These are phyloP conservation scores for Paramyrothecium sp. DNA, from an alignment of 2,329 filamentous ascomycete genomes.

Conservation along the genomic window DNA sequence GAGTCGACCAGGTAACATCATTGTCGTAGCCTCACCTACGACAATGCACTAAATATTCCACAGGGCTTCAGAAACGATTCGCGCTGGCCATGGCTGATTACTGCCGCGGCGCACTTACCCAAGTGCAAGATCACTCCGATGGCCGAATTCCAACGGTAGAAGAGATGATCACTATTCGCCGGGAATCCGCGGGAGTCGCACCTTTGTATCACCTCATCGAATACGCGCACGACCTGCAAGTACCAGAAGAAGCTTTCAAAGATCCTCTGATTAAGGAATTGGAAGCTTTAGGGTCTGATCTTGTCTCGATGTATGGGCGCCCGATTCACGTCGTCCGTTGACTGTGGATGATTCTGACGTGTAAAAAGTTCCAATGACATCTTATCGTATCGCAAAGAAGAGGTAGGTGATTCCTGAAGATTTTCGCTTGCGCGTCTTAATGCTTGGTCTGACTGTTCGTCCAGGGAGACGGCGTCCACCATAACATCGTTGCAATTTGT, in stretches of 20 bases:
- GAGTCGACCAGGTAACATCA: not conserved
- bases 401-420: slow-evolving; percentile 8
- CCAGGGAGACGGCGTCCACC: slow-evolving; percentile 13
- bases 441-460: not conserved
- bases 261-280: slow-evolving; percentile 14
- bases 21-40: not conserved
- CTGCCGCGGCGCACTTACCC: slow-evolving; percentile 12
- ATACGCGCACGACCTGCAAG: slow-evolving; percentile 13
- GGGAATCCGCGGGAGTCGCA: slow-evolving; percentile 12
- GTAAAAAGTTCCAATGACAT: slow-evolving; percentile 16
- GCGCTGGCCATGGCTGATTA: slow-evolving; percentile 14
- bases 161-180: slow-evolving; percentile 14
- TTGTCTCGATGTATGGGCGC: slow-evolving; percentile 17
- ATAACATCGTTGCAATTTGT: slow-evolving; percentile 18
- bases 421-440: not conserved
- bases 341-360: not conserved
- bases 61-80: slow-evolving; percentile 15
- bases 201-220: slow-evolving; percentile 20
- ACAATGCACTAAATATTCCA: not conserved
- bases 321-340: not conserved
- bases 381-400: slow-evolving; percentile 17
- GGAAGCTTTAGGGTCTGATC: slow-evolving; percentile 17
- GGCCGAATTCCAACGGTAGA: slow-evolving; percentile 11
- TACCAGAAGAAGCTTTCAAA: slow-evolving; percentile 18
- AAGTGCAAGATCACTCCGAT: slow-evolving; percentile 9